Evolutionary conservation across 352 stramenopile species (phyloP), one percentile per base, ranked within the genome.

Genomic region (Pythium rishiriense): DNA sequence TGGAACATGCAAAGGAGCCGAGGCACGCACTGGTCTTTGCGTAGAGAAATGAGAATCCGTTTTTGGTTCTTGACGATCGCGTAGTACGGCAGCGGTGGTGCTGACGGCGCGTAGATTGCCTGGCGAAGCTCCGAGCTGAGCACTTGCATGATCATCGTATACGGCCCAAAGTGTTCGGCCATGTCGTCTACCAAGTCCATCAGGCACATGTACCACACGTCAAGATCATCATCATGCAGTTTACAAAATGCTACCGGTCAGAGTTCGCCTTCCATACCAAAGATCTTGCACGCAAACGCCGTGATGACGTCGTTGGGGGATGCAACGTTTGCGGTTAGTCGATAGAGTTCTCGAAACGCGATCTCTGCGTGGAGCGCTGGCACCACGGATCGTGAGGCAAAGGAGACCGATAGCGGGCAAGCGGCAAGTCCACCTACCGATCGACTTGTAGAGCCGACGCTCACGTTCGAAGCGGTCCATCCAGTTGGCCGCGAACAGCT

Each of bases 401-500:
- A 37, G 31, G 6, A 37, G 6, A 11, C 6, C 11, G 31, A 37
- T 15, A 47, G 4, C 25, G 39, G 31, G 19, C 22, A 58, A 17
- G 54, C 21, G 7, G 8, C 8, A 43, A 24, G 35, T 50, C 43
- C 19, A 54, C 55, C 35, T 54, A 91, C 83, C 76, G 55, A 89
- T 74, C 14, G 83, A 92, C 62, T 90, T 87, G 68, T 81, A 92
- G 25, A 65, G 75, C 10, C 58, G 45, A 19, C 77, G 75, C 58
- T 80, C 77, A 3, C 72, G 58, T 42, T 89, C 74, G 52, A 88
- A 89, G 2, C 77, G 74, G 12, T 70, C 68, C 51, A 90, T 69
- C 83, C 83, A 92, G 10, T 81, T 66, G 17, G 77, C 68, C 60
- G 89, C 75, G 64, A 92, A 89, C 39, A 90, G 68, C 10, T 76